Evolutionary conservation across 1,139 yeast species (phyloP), one percentile per base, ranked within the genome.

Genomic region (Wickerhamiella pararugosa): DNA sequence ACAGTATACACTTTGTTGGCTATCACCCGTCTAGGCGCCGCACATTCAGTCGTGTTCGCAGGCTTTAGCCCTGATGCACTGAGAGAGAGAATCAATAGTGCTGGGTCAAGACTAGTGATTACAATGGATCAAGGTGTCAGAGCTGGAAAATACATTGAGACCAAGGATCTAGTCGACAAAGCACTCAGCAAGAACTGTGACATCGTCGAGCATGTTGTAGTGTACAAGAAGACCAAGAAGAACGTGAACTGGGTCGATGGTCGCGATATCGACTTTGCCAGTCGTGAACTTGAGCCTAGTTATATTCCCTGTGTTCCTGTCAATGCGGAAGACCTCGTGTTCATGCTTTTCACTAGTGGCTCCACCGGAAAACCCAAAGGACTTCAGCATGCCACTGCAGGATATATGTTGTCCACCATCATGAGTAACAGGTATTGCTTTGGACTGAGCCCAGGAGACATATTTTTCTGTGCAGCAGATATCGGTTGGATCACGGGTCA

Each of bases 401-500:
- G 92, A 42, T 81, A 79, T 57, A 64, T 81, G 48, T 65, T 81
- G 46, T 83, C 82, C 40, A 86, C 92, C 2, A 55, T 72, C 43
- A 54, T 79, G 51, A 73, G 86, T 36, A 74, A 84, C 50, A 77
- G 76, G 59, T 80, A 80, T 59, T 75, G 77, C 33, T 81, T 81
- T 62, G 92, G 81, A 57, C 73, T 79, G 38, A 87, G 79, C 54
- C 73, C 70, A 48, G 76, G 75, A 37, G 93, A 81, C 56, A 65
- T 73, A 29, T 63, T 81, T 47, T 81, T 81, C 65, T 80, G 92
- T 9, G 92, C 92, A 15, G 93, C 92, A 55, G 93, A 81, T 59
- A 75, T 81, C 46, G 93, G 93, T 51, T 81, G 93, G 93, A 79
- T 81, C 55, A 80, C 92, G 7, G 93, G 93, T 43, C 93, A 81